Conservation (phyloP, 345 rosid species). For the Linum lewisii region DNA sequence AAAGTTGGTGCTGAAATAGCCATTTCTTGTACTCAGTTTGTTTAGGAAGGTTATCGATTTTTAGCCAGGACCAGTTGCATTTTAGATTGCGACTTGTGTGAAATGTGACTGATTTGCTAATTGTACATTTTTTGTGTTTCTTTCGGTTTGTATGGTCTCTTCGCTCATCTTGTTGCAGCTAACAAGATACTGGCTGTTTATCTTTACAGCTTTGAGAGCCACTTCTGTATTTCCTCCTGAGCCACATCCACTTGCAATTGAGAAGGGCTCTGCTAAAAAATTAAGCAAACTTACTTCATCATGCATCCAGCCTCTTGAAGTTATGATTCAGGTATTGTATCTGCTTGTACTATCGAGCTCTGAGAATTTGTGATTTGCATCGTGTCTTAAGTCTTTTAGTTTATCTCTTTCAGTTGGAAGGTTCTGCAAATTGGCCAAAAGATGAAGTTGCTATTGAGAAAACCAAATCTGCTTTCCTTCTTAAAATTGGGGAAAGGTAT, state of each 20-base stretch:
- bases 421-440: slow-evolving; percentile 97
- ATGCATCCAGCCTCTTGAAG: slow-evolving; percentile 71
- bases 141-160: background rate
- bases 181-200: slow-evolving; percentile 10
- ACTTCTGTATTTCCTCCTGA: slow-evolving; percentile 89
- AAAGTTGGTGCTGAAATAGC: too few species aligned
- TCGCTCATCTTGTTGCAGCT: background rate
- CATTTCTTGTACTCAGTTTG: too few species aligned
- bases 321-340: slow-evolving; percentile 73
- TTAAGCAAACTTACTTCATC: slow-evolving; percentile 36
- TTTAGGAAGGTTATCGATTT: too few species aligned
- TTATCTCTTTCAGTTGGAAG: slow-evolving; percentile 61
- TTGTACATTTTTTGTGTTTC: background rate
- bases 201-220: slow-evolving; percentile 67
- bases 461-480: slow-evolving; percentile 83
- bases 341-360: background rate
- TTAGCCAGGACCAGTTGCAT: background rate
- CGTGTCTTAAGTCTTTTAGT: background rate
- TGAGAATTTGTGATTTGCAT: slow-evolving; percentile 7
- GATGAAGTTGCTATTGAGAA: slow-evolving; percentile 76
- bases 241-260: slow-evolving; percentile 69
- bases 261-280: slow-evolving; percentile 34
- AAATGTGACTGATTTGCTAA: background rate
- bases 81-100: background rate
- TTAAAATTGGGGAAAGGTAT: slow-evolving; percentile 84